Evolutionary conservation across 2,329 filamentous ascomycete species (phyloP).

Genomic region (Dactylellina parvicollis): DNA sequence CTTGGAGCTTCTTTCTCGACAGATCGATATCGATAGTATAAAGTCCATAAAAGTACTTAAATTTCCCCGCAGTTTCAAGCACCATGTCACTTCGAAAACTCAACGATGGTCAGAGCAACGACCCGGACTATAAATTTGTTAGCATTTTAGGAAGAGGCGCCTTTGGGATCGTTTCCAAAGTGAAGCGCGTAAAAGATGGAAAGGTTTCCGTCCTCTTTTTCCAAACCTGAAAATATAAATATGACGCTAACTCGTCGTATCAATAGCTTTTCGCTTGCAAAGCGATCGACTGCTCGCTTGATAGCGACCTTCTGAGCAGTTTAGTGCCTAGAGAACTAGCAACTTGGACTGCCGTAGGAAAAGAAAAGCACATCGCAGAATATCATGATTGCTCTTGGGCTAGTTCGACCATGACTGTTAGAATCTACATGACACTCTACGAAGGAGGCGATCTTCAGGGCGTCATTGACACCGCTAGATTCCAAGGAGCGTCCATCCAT

Average conservation of each 20-base stretch:
- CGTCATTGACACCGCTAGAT: neutral
- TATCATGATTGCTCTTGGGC: neutral
- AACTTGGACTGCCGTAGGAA: neutral
- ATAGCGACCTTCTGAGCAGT: neutral
- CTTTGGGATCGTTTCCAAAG: neutral
- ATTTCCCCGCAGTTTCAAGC: too few species aligned
- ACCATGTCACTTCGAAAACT: neutral
- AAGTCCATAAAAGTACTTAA: too few species aligned
- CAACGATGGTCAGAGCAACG: neutral
- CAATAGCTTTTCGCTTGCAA: neutral
- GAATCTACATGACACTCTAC: neutral
- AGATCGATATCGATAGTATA: too few species aligned
- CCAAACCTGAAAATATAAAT: too few species aligned
- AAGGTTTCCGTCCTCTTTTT: too few species aligned
- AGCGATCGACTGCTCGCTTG: neutral
- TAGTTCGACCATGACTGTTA: neutral
- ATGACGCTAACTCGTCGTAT: too few species aligned
- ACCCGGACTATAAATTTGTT: neutral
- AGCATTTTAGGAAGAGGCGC: neutral
- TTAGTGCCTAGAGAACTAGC: neutral
- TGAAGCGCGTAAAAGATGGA: neutral
- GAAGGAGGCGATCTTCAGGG: neutral
- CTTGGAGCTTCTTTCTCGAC: too few species aligned
- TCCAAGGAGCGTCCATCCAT: neutral
- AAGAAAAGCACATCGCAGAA: neutral